These are phyloP conservation scores for Logfia minima DNA, from an alignment of 129 eudicot genomes.

Conservation along the genomic window DNA sequence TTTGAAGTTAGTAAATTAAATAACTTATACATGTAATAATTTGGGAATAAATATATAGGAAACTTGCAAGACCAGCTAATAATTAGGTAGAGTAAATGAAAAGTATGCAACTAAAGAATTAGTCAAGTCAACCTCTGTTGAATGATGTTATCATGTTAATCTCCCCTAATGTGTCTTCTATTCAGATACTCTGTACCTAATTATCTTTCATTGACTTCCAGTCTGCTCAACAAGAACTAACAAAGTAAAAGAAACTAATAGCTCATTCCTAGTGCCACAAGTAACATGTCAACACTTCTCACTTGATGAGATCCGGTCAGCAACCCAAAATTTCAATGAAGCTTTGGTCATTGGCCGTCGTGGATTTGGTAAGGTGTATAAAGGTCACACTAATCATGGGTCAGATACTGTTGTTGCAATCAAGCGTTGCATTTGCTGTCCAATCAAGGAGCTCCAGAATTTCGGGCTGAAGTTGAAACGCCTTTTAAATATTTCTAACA, in stretches of 20 bases:
- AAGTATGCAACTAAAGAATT: too few species aligned
- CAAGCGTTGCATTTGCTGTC: background rate
- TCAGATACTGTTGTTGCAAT: slow-evolving; percentile 1
- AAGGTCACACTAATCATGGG: background rate
- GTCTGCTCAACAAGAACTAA: background rate
- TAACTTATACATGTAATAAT: too few species aligned
- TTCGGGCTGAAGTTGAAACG: slow-evolving; percentile 8
- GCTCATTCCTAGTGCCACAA: background rate
- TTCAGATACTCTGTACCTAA: background rate
- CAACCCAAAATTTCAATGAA: background rate
- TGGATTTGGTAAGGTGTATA: background rate
- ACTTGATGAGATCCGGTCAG: too few species aligned
- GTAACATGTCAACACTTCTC: background rate
- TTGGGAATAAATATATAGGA: too few species aligned
- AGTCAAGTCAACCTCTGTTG: too few species aligned
- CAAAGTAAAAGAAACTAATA: background rate
- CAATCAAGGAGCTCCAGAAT: background rate
- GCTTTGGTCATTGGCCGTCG: background rate
- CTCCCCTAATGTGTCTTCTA: too few species aligned
- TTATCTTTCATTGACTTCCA: background rate
- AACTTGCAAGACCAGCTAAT: too few species aligned
- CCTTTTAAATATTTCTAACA: background rate
- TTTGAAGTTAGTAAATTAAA: too few species aligned
- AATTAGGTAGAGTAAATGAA: too few species aligned
- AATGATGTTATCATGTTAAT: too few species aligned